Evolutionary conservation across 495 filamentous ascomycete species (phyloP), one percentile per base, ranked within the genome.

Genomic region (Endocarpon pusillum): DNA sequence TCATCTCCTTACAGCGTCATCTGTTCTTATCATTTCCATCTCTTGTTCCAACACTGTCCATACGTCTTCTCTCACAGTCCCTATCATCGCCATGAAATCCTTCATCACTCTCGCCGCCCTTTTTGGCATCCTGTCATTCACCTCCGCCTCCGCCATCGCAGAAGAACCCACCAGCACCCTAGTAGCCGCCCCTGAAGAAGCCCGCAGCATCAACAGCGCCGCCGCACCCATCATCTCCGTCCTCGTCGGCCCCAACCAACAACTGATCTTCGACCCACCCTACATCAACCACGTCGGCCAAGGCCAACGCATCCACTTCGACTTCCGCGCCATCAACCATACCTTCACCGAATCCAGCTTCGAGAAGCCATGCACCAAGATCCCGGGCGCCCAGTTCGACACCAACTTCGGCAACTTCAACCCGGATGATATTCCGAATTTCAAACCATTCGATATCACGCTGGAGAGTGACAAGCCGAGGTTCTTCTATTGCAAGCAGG

Each of bases 311-410:
- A 37, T 44, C 18, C 8, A 25, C 15, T 56, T 54, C 33, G 49
- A 56, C 33, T 54, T 54, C 43, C 42, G 48, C 22, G 27, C 37
- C 2, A 34, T 47, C 14, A 36, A 41, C 14, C 52, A 49, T 36
- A 43, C 50, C 21, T 33, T 47, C 10, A 52, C 44, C n/a, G 42
- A 44, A 35, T 44, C 41, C 21, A 37, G 34, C 19, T 39, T 44
- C 28, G 24, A 34, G 3, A 31, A 44, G 19, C 42, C 42, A 2
- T 44, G 42, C 42, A 44, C 25, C 4, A 44, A 43, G 29, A 32
- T 44, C 21, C 10, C 6, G 10, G 23, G 12, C n/a, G 21, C 10
- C 33, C 17, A 23, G 14, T 1, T 44, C 25, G 42, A 44, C 34
- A 44, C 25, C 7, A 24, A 39, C 35, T 44, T 44, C 26, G 19